Base-by-base conservation (phyloP, 164 flowering plant species). In the Warburgia ugandensis region DNA sequence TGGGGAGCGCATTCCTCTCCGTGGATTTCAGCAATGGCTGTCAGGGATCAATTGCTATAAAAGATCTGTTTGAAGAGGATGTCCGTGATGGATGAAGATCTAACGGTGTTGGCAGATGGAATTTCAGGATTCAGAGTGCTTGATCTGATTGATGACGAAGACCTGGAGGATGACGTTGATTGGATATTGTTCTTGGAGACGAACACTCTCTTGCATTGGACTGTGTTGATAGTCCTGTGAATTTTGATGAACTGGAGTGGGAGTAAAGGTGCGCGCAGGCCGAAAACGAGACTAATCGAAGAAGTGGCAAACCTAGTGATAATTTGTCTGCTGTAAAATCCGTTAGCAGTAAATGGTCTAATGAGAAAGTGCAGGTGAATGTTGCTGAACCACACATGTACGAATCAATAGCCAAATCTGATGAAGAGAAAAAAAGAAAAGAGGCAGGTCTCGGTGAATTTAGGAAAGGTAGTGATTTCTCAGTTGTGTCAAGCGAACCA, bases 1-100 rank as follows among this genome's bases (percentile, higher is more conserved):
- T 90, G 97, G 97, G 97, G 97, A 30, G 95, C 94, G 9, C 72
- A 76, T 65, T 82, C 84, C 55, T 35, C 63, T 1, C 86, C 87
- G 0, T 90, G 95, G 97, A 75, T 73, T 0, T 4, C 54, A 2
- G 64, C 76, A 1, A 55, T 80, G 72, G 74, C 75, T 5, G 37
- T 57, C 29, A 45, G 42, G 5, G 81, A 79, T 50, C 80, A 80
- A 0, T 58, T 65, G 56, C 71, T 90, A 25, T 84, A 86, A 70
- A 84, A 75, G 65, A 38, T 90, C 4, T 64, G 51, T 58, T 52
- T 90, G 65, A 90, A 90, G 72, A 72, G 97, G 41, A 84, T 90
- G 95, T 59, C 70, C 1, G 70, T 86, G 7, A 73, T 81, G 16
- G 81, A 89, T 50, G 74, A 69, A 6, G 97, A 89, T 78, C 72